Evolutionary conservation across 2,329 filamentous ascomycete species (phyloP).

Genomic region (Chrysosporium keratinophilum): DNA sequence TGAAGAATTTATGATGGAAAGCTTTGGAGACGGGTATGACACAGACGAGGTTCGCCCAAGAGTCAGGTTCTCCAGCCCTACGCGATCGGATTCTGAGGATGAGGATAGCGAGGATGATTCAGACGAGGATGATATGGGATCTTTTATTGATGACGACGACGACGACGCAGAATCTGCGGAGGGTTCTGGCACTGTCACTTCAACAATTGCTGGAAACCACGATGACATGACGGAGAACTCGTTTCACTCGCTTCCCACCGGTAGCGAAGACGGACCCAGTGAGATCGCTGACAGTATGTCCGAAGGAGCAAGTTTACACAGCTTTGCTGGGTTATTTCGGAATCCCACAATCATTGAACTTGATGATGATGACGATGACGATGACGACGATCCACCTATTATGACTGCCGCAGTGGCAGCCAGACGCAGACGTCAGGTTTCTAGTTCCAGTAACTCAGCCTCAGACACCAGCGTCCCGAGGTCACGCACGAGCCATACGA

Average conservation of each 20-base stretch:
- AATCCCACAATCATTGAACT: background rate
- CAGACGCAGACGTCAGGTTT: conserved; percentile 1
- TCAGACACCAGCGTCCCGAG: background rate
- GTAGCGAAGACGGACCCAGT: conserved; percentile 21
- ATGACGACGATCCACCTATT: conserved; percentile 12
- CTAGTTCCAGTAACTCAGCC: background rate
- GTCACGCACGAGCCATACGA: background rate
- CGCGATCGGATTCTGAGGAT: conserved; percentile 14
- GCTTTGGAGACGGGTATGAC: background rate
- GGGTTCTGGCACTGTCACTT: conserved; percentile 1
- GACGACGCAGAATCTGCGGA: conserved; percentile 12
- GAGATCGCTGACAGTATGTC: conserved; percentile 20
- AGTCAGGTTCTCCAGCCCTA: background rate
- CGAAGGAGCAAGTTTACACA: conserved; percentile 1
- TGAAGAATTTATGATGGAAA: conserved; percentile 1
- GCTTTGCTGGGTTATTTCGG: background rate
- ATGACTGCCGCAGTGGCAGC: conserved; percentile 1
- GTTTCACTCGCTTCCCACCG: conserved; percentile 9
- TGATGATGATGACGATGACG: conserved; percentile 6
- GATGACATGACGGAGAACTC: background rate
- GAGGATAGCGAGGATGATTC: conserved; percentile 17
- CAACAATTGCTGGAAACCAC: conserved; percentile 20
- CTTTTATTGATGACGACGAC: conserved; percentile 17
- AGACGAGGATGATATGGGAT: conserved; percentile 17
- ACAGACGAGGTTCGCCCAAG: background rate